Evolutionary conservation across 305 asterid species (phyloP), one percentile per base, ranked within the genome.

Genomic region (Fraxinus sp.): DNA sequence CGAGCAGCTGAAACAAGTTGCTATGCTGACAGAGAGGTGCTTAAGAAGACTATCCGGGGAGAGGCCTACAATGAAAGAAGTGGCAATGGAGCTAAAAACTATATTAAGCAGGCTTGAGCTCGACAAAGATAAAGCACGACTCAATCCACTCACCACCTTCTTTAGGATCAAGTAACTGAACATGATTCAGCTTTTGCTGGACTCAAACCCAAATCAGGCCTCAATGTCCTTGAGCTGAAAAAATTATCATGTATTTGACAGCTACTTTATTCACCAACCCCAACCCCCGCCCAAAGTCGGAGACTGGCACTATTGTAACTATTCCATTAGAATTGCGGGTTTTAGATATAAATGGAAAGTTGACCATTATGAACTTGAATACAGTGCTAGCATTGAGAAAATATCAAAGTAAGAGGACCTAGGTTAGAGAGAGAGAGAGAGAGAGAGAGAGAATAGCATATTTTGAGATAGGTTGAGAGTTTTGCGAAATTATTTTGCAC

Each of bases 61-160:
- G 10, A 82, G 90, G 83, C 89, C 87, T 5, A 87, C 79, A 18
- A 85, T 88, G 90, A 81, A 6, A 24, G 80, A 85, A 81, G 87
- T 82, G 16, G 89, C 13, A 2, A 79, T 22, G 10, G 81, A 59
- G 13, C 46, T 81, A 10, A 57, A 79, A 43, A 9, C 11, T 62
- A 22, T 62, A 22, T 18, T 59, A n/a, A n/a, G 70, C 28, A 62
- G 33, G 14, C 72, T 62, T 3, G 32, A 62, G 32, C 72, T 62
- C 32, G 72, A 62, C 0, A 62, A 62, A 7, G 32, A 62, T 62
- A 16, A 16, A 52, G 22, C 62, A 52, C 20, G 7, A 52, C 20
- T 16, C 62, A 52, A 52, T 52, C 62, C 20, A 4, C 22, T 20
- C 62, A 52, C 62, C 62, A 52, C 62, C 22, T 52, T 52, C 62